Conservation (phyloP, 306 rosid species). For the Vicia sativa region DNA sequence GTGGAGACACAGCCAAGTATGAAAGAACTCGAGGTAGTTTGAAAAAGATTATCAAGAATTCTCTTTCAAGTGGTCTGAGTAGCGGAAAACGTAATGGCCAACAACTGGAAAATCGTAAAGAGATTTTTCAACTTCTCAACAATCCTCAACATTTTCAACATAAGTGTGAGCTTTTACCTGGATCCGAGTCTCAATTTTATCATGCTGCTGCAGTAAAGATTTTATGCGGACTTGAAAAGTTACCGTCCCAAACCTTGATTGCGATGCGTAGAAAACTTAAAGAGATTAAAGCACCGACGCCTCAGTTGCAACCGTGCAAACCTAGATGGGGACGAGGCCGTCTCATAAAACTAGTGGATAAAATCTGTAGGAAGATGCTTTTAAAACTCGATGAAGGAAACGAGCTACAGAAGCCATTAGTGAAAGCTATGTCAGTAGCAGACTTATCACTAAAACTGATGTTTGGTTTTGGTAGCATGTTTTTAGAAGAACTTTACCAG, state of each 20-base stretch:
- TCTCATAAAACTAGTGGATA: slow-evolving; percentile 49
- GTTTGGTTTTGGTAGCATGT: slow-evolving; percentile 49
- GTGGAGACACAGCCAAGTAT: slow-evolving; percentile 46
- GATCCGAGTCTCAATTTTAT: slow-evolving; percentile 39
- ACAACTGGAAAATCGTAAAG: slow-evolving; percentile 43
- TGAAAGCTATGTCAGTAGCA: slow-evolving; percentile 86
- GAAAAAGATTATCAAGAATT: slow-evolving; percentile 54
- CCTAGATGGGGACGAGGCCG: slow-evolving; percentile 50
- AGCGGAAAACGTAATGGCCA: slow-evolving; percentile 30
- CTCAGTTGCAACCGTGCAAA: slow-evolving; percentile 55
- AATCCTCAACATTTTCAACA: slow-evolving; percentile 56
- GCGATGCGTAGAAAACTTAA: slow-evolving; percentile 75
- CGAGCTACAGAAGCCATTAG: slow-evolving; percentile 63
- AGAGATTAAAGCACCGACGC: slow-evolving; percentile 42
- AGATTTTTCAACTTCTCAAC: slow-evolving; percentile 52
- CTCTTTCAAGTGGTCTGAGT: slow-evolving; percentile 48
- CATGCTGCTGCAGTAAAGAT: slow-evolving; percentile 47
- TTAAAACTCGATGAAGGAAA: slow-evolving; percentile 49
- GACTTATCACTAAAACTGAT: slow-evolving; percentile 60
- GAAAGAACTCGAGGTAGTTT: slow-evolving; percentile 68
- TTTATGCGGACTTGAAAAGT: slow-evolving; percentile 46
- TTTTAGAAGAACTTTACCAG: slow-evolving; percentile 50
- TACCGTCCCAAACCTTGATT: slow-evolving; percentile 57
- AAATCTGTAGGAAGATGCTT: slow-evolving; percentile 54
- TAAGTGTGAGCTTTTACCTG: slow-evolving; percentile 38